A percentile compares a stretch with the other conserved stretches of the same genome.
phyloP scores from a whole-genome alignment of 257 asterid genomes.

The Solanum stenotomum region DNA sequence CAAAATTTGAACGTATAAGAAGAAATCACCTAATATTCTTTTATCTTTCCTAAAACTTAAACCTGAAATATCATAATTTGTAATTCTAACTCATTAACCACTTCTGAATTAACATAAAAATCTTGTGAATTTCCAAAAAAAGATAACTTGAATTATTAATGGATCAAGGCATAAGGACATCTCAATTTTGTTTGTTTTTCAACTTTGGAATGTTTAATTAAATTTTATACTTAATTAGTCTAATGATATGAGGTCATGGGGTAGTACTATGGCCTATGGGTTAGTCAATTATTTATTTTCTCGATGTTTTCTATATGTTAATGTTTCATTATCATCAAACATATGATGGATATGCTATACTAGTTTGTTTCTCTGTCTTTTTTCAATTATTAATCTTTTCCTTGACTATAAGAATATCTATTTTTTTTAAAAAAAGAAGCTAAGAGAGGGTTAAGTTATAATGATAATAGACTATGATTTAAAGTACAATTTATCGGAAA shows the following conservation, averaged over 20 bases:
- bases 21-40: background rate
- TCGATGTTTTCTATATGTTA: background rate
- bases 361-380: background rate
- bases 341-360: background rate
- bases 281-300: background rate
- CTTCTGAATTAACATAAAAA: background rate
- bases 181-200: background rate
- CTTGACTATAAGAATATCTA: background rate
- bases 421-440: rapidly evolving
- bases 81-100: background rate
- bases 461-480: background rate
- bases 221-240: background rate
- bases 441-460: background rate
- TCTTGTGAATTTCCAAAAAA: background rate
- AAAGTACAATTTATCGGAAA: background rate
- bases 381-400: background rate
- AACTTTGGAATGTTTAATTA: background rate
- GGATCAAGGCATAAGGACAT: background rate
- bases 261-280: background rate
- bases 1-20: background rate
- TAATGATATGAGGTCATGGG: background rate
- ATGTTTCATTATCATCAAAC: background rate
- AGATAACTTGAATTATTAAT: background rate
- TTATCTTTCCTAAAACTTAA: background rate
- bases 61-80: background rate